Evolutionary conservation across 2,329 filamentous ascomycete genomes (phyloP).

Genomic region (Piedraia hortae): DNA sequence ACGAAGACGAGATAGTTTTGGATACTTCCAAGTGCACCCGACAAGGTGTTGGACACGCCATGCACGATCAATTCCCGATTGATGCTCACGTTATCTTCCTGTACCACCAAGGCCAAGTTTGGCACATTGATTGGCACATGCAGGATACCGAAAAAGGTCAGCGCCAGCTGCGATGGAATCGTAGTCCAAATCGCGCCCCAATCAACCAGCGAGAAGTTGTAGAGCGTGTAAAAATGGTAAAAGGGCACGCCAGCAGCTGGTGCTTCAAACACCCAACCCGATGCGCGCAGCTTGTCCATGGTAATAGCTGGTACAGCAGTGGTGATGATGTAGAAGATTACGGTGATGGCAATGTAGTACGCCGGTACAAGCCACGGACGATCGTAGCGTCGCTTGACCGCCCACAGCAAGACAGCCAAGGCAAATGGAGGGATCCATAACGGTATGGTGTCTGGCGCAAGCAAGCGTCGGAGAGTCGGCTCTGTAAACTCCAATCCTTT

Average conservation of each 20-base stretch:
- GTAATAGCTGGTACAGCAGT: constrained; percentile 39
- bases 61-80: constrained; percentile 81
- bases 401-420: constrained; percentile 49
- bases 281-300: constrained; percentile 35
- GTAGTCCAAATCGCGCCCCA: constrained; percentile 64
- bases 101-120: constrained; percentile 65
- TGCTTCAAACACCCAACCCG: constrained; percentile 77
- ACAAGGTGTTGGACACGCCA: constrained; percentile 75
- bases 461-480: constrained; percentile 45
- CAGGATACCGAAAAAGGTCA: constrained; percentile 91
- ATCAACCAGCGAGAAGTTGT: constrained; percentile 35
- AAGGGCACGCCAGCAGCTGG: constrained; percentile 69
- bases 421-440: constrained; percentile 62
- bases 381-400: constrained; percentile 45
- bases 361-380: constrained; percentile 66
- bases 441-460: constrained; percentile 43
- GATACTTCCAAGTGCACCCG: constrained; percentile 65
- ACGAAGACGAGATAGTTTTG: constrained; percentile 93
- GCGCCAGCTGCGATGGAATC: constrained; percentile 78
- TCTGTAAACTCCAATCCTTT: constrained; percentile 63
- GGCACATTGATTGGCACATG: constrained; percentile 97
- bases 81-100: constrained; percentile 76
- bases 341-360: constrained; percentile 58
- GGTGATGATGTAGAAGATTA: constrained; percentile 54
- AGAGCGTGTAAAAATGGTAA: constrained; percentile 94